Base-by-base conservation (phyloP, 163 green algal genomes). In the Scenedesmus sp. region DNA sequence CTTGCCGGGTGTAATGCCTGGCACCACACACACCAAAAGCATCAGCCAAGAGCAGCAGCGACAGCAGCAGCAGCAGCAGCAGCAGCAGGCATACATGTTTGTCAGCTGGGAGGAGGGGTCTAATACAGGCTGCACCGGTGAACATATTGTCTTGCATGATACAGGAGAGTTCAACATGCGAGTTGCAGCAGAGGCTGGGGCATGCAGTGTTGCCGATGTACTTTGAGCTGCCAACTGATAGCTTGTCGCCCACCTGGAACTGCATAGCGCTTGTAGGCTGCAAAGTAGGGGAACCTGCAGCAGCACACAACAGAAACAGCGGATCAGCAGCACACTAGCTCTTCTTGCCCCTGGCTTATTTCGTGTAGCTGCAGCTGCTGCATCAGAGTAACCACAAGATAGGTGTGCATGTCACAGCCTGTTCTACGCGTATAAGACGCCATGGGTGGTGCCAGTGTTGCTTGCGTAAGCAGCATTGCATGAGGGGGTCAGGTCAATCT, bases 271-370 rank as follows among this genome's bases (percentile, higher is more conserved):
- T 44, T 78, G n/a, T 85, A 90, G 3, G 44, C 13, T 59, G 86
- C 43, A 86, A 90, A 90, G 86, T 90, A 90, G 33, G 70, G 43
- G 15, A 85, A 85, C 86, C 65, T 76, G 65, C 65, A 18, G 30
- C 30, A 20, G 65, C 26, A 76, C 44, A 72, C 81, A 53, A 12
- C 73, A 81, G 65, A 35, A 30, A 1, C 65, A 76, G 30, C 46
- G 10, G 46, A 56, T 56, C 46, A 7, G 46, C 46, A 56, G 10
- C 46, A 56, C 46, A 56, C 7, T 56, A 10, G 46, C n/a, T n/a
- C n/a, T n/a, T n/a, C n/a, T 56, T 56, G 46, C 46, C 46, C 46
- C 46, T 10, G 10, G 46, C 46, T 10, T 56, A 10, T 56, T 10
- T 18, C 7, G 56, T 70, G 56, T 22, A 3, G 22, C 56, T 70